Evolutionary conservation across 371 early-diverging fungal genomes (phyloP), one percentile per base, ranked within the genome.

Genomic region (Mortierella sp.): DNA sequence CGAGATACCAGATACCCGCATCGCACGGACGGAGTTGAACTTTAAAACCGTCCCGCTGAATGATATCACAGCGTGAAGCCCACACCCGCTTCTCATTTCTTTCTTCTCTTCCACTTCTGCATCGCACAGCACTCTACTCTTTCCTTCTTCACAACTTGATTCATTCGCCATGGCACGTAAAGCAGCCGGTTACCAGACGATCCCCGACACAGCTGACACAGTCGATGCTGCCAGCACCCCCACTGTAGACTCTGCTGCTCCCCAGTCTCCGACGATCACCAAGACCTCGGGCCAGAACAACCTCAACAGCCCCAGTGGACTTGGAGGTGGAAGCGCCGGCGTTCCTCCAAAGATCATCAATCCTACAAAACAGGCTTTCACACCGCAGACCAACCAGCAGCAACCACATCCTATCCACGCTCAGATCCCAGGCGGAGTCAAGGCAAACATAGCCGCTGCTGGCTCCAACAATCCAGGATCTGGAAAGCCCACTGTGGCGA

Each of bases 321-420:
- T 63, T 25, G 21, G 60, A 31, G 44, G 46, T 25, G 67, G 67
- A n/a, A 69, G 60, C 22, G 77, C 67, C 45, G 74, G 77, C 5
- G 69, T 76, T 24, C 77, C 77, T 13, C 77, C 77, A 52, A 76
- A 69, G 70, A 76, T 76, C 65, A 76, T 76, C 27, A 68, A 68
- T 51, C 77, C 69, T n/a, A 63, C 76, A 16, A 74, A 74, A 22
- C 68, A 67, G 13, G 69, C 62, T 22, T 76, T 76, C 50, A 54
- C 65, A 17, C 59, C 37, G 17, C 71, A 67, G 43, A 16, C 64
- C 12, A 57, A 62, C 43, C 74, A 73, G 17, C 31, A 44, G 3
- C 67, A 73, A 44, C 59, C 67, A 9, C 77, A n/a, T n/a, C n/a
- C 77, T 29, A 76, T 76, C 60, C 69, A 76, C 31, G 39, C 74